These are phyloP conservation scores for Suillus decipiens DNA, from an alignment of 768 basidiomycete genomes.

Conservation along the genomic window DNA sequence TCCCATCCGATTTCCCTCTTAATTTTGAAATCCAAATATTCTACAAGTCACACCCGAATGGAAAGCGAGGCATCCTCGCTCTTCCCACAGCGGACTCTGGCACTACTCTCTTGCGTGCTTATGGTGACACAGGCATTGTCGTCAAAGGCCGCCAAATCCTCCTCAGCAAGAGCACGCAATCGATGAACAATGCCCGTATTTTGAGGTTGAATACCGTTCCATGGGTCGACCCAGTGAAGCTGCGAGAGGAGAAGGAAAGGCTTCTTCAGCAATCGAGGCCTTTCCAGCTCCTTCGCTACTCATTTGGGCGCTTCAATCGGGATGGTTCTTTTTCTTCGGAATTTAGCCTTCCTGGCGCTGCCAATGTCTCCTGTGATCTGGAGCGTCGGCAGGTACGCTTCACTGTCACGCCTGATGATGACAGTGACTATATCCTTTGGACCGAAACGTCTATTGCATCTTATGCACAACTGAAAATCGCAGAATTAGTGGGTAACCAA, in stretches of 20 bases:
- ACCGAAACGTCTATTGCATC: conserved; percentile 14
- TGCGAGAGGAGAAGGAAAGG: conserved; percentile 26
- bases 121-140: conserved; percentile 25
- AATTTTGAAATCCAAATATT: conserved; percentile 40
- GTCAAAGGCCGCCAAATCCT: conserved; percentile 26
- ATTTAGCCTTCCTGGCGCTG: conserved; percentile 24
- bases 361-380: conserved; percentile 39
- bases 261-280: conserved; percentile 25
- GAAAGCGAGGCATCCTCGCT: conserved; percentile 33
- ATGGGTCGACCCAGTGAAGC: conserved; percentile 34
- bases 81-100: conserved; percentile 26
- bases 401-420: conserved; percentile 20
- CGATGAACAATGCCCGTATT: conserved; percentile 27
- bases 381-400: conserved; percentile 34
- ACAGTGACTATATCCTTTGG: background rate
- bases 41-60: conserved; percentile 19
- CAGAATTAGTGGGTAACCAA: conserved; percentile 21
- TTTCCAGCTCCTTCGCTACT: conserved; percentile 26
- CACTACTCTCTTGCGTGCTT: conserved; percentile 28
- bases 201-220: conserved; percentile 22
- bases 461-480: conserved; percentile 25
- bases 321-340: conserved; percentile 39
- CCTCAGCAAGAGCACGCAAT: conserved; percentile 25
- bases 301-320: conserved; percentile 38
- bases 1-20: conserved; percentile 24